These are phyloP conservation scores for Aspergillus floridensis DNA, from an alignment of 2,329 filamentous ascomycete genomes.

Conservation along the genomic window DNA sequence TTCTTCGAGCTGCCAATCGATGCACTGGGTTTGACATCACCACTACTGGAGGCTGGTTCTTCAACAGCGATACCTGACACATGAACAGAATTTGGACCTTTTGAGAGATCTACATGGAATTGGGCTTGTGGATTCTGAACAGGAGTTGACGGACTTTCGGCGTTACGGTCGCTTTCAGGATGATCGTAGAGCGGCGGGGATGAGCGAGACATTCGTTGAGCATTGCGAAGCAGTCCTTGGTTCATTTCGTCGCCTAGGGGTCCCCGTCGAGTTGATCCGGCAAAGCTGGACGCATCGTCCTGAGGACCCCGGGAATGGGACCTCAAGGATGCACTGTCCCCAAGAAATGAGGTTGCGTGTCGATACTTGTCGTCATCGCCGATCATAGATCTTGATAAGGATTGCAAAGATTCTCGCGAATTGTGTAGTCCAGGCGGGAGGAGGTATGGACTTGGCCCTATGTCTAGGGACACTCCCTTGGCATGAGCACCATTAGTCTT, in stretches of 20 bases:
- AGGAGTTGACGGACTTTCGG: slow-evolving; percentile 11
- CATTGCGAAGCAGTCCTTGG: slow-evolving; percentile 55
- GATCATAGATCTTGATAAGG: slow-evolving; percentile 72
- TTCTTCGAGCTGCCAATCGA: not conserved
- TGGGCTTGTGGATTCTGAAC: slow-evolving; percentile 19
- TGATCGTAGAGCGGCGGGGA: slow-evolving; percentile 39
- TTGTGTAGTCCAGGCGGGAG: slow-evolving; percentile 76
- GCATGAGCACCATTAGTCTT: slow-evolving; percentile 40
- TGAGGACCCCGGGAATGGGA: slow-evolving; percentile 37
- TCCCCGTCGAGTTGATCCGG: slow-evolving; percentile 47
- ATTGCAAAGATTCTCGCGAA: slow-evolving; percentile 83
- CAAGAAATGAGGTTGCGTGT: slow-evolving; percentile 56
- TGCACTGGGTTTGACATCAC: not conserved
- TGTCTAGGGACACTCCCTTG: slow-evolving; percentile 59
- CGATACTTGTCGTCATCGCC: slow-evolving; percentile 84
- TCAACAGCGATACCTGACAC: slow-evolving; percentile 16
- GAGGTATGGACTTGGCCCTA: slow-evolving; percentile 78
- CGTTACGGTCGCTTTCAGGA: slow-evolving; percentile 17
- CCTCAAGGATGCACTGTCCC: slow-evolving; percentile 39
- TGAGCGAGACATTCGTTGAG: slow-evolving; percentile 57
- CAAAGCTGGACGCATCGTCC: slow-evolving; percentile 54
- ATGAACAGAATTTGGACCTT: slow-evolving; percentile 20
- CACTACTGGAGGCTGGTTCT: slow-evolving; percentile 7
- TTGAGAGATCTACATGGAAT: slow-evolving; percentile 22
- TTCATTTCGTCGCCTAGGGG: slow-evolving; percentile 48